Base-by-base conservation (phyloP, 2,329 filamentous ascomycete genomes). In the Fusarium annulatum region DNA sequence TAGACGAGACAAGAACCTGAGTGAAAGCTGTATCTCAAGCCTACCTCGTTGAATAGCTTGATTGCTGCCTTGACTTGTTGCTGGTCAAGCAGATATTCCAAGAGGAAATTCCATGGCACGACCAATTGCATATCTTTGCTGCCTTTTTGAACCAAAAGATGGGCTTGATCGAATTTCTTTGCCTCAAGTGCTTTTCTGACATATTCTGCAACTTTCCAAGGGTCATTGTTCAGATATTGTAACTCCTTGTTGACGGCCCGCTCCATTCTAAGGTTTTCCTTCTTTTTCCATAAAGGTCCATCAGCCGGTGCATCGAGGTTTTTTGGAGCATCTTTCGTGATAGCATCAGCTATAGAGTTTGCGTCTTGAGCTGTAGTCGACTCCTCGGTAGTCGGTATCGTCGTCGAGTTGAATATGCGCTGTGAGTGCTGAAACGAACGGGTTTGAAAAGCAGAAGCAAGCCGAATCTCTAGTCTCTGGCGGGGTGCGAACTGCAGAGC, bases 81-180 rank as follows among this genome's bases (percentile, higher is more conserved):
- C 30, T 90, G 85, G 46, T 87, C 83, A 80, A 98, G 84, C 70
- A 90, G 86, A 81, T 94, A 90, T 64, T 92, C 88, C 64, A 99
- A 91, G 49, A 97, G 82, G 79, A 93, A 89, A 82, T 98, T 98
- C 95, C 96, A 99, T 66, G 93, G 91, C 65, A 97, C 95, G 8
- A 89, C 85, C 72, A 92, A 91, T 65, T 91, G 84, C 72, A 88
- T 86, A 2, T 86, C 81, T 73, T 88, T 90, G 80, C 91, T 94
- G n/a, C 92, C 92, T 75, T 88, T 85, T 65, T 92, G 90, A 42
- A 92, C 89, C 67, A 97, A 81, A 26, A 89, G 84, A 46, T 92
- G 81, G 33, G 95, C 94, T 78, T 94, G 90, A 5, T 91, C 88
- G 42, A 88, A 88, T 38, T 91, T 85, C 46, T 88, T 88, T 66